Base-by-base conservation (phyloP, 805 yeast genomes). In the Cyberlindnera maclurae region DNA sequence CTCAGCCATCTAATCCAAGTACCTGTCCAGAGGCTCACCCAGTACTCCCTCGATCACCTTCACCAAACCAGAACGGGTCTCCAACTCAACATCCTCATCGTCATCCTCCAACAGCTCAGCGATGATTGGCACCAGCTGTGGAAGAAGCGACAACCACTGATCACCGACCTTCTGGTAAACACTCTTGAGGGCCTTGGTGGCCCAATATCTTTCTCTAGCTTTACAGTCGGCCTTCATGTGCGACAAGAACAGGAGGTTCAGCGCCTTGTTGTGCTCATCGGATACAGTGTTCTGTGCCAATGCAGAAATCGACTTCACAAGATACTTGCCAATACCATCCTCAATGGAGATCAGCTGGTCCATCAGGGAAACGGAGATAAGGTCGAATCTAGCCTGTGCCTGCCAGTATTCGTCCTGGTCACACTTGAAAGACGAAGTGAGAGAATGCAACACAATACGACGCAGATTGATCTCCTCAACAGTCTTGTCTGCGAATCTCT, bases 341-440 rank as follows among this genome's bases (percentile, higher is more conserved):
- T 86, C 95, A 44, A 86, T 72, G 51, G 71, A 75, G 6, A 63
- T 52, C 46, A 89, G 65, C 65, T 88, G 96, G 17, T 63, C 63
- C 42, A 83, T 64, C 45, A 93, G 68, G 3, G 82, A 72, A 29
- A 61, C 69, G 12, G 80, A 71, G 18, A 88, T 71, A 37, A 76
- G 63, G 29, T 83, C 94, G 57, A 87, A 93, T 57, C 98, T 76
- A 18, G 87, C 75, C 37, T 81, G 82, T 33, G 87, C 77, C 42
- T 83, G 81, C 99, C 99, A 93, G 65, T 85, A 93, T 54, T 93
- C 98, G 51, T 84, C 95, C 55, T 81, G 85, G 55, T 90, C 97
- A 54, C 79, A 82, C 53, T 80, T 84, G 67, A 93, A 88, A 2
- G 96, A 82, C 1, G 86, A 71, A 0, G 80, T 75, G 46, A 93